Evolutionary conservation across 2,329 filamentous ascomycete genomes (phyloP).

Genomic region (Zymoseptoria passerinii): DNA sequence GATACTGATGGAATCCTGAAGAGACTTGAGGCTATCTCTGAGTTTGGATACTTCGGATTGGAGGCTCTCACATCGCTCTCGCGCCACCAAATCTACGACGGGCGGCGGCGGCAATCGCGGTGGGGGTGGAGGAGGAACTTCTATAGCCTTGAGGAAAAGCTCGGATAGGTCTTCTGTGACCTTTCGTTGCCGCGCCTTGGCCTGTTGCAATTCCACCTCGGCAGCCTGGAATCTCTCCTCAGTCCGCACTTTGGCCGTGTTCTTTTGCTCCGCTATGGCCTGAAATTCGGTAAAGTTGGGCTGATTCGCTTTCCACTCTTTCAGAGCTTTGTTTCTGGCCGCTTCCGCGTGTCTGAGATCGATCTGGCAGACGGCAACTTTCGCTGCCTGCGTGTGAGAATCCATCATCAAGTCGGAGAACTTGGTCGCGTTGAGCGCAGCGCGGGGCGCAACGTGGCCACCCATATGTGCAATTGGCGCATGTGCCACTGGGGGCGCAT

Average conservation of each 20-base stretch:
- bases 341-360: not conserved
- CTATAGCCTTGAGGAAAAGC: not conserved
- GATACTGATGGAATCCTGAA: not conserved
- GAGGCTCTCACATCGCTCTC: not conserved
- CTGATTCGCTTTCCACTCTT: not conserved
- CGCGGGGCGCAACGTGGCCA: not conserved
- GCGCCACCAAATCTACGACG: not conserved
- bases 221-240: not conserved
- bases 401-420: not conserved
- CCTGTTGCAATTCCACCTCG: not conserved
- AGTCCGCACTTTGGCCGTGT: not conserved
- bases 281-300: not conserved
- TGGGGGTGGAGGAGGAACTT: not conserved
- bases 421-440: not conserved
- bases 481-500: not conserved
- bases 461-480: not conserved
- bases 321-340: not conserved
- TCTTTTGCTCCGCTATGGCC: not conserved
- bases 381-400: not conserved
- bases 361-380: not conserved
- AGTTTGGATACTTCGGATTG: not conserved
- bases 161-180: not conserved
- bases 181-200: not conserved
- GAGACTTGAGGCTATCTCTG: not conserved
- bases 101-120: too few species aligned